Base-by-base conservation (phyloP, 1,284 basidiomycete species). In the Phaffia rhodozyma region DNA sequence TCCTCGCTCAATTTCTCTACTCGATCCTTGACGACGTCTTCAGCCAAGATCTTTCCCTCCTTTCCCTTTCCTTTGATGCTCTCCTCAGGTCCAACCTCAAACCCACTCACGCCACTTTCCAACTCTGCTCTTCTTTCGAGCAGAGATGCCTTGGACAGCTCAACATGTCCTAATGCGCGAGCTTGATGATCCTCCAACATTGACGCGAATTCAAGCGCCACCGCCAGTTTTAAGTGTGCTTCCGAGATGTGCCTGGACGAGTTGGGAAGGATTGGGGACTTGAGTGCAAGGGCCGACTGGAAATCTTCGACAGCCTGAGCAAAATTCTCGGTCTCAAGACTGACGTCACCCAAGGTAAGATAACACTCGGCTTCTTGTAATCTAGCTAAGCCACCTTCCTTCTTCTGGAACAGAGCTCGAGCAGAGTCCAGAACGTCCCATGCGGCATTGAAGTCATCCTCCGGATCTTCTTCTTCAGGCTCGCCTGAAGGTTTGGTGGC, bases 391-490 rank as follows among this genome's bases (percentile, higher is more conserved):
- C 63, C 69, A 13, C 68, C 69, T 1, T 72, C 67, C 67, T 82
- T 80, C 73, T 85, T 87, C 68, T 84, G 82, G 72, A 88, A 93
- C 66, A 91, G 84, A 5, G 85, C 83, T 53, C 89, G 80, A 23
- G 91, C 90, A 61, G 92, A 83, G 70, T 94, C 91, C 25, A 93
- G 79, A 1, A 91, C 86, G 72, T 93, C 90, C 91, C 91, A 94
- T 18, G 91, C 89, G 34, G 90, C 90, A 69, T 91, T 92, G 74
- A 91, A 93, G 72, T 94, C 90, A 70, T 94, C 90, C 71, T 93
- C 91, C 0, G 87, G 89, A 57, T 65, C 66, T n/a, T 67, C 67
- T n/a, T 67, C 69, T 30, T 62, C 68, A 11, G 60, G 65, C 30
- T 65, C 68, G 30, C 59, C 67, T 4, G 47, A 43, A 5, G 53